phyloP scores from a whole-genome alignment of 345 rosid species.

The Alliaria petiolata region DNA sequence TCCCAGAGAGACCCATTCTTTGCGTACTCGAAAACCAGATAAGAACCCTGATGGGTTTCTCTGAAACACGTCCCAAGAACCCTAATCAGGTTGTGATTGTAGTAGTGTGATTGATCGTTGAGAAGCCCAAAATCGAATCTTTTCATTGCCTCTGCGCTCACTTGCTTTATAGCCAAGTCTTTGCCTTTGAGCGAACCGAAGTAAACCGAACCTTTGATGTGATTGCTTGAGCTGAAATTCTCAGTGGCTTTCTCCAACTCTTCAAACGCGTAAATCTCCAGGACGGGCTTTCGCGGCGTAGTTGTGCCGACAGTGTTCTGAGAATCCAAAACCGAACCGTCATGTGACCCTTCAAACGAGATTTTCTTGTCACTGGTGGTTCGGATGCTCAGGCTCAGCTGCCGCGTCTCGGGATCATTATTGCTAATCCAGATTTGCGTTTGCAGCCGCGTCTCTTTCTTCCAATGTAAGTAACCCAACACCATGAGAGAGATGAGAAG shows the following conservation, averaged over 20 bases:
- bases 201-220: conserved; percentile 68
- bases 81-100: conserved; percentile 73
- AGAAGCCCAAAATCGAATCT: conserved; percentile 52
- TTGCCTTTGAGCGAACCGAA: conserved; percentile 81
- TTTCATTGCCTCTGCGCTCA: conserved; percentile 30
- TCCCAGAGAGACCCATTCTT: conserved; percentile 86
- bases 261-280: conserved; percentile 55
- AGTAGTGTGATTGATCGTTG: conserved; percentile 47
- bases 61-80: conserved; percentile 62
- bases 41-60: conserved; percentile 39
- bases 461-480: conserved; percentile 37
- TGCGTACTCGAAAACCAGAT: conserved; percentile 71
- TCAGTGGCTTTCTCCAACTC: conserved; percentile 80
- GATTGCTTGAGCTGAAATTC: conserved; percentile 65
- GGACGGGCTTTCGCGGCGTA: conserved; percentile 40
- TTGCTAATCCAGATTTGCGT: conserved; percentile 33
- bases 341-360: conserved; percentile 75
- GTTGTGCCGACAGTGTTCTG: conserved; percentile 33
- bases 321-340: conserved; percentile 40
- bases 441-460: conserved; percentile 43
- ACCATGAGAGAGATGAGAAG: conserved; percentile 32
- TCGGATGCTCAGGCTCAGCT: conserved; percentile 70
- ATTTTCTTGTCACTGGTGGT: conserved; percentile 83
- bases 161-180: conserved; percentile 64
- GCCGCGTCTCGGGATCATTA: conserved; percentile 56